These are phyloP conservation scores for Cyberlindnera bimundalis DNA, from an alignment of 805 yeast species.

Conservation along the genomic window DNA sequence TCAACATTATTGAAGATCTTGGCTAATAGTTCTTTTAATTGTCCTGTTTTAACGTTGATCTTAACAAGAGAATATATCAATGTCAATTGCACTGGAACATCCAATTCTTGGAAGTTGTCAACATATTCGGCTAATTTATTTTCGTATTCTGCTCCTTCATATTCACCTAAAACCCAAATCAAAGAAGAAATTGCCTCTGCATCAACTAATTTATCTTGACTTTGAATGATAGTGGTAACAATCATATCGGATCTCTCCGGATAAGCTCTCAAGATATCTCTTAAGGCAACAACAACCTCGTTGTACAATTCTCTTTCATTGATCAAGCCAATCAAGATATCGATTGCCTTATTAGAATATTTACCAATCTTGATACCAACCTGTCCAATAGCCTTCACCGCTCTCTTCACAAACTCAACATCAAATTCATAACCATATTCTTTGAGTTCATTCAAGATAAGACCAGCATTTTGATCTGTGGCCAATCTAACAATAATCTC, in stretches of 20 bases:
- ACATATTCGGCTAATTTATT: constrained; percentile 44
- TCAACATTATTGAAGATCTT: constrained; percentile 61
- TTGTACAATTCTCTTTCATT: constrained; percentile 64
- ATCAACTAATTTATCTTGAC: constrained; percentile 45
- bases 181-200: constrained; percentile 51
- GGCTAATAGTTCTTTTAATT: constrained; percentile 44
- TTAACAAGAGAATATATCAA: constrained; percentile 62
- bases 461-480: constrained; percentile 51
- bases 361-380: constrained; percentile 62
- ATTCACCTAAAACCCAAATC: constrained; percentile 72
- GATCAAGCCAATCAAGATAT: constrained; percentile 53
- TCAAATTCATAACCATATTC: constrained; percentile 88
- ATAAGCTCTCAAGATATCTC: constrained; percentile 64
- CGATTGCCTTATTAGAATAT: constrained; percentile 53
- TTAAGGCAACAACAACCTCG: constrained; percentile 58
- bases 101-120: constrained; percentile 54
- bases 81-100: constrained; percentile 56
- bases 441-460: constrained; percentile 65
- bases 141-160: constrained; percentile 53
- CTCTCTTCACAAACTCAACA: constrained; percentile 64
- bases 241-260: constrained; percentile 48
- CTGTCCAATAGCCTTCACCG: constrained; percentile 67
- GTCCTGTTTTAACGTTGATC: constrained; percentile 43
- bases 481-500: constrained; percentile 72
- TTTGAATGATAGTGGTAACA: constrained; percentile 50